Evolutionary conservation across 129 eudicot species (phyloP).

Genomic region (Heracleum sosnowskyi): DNA sequence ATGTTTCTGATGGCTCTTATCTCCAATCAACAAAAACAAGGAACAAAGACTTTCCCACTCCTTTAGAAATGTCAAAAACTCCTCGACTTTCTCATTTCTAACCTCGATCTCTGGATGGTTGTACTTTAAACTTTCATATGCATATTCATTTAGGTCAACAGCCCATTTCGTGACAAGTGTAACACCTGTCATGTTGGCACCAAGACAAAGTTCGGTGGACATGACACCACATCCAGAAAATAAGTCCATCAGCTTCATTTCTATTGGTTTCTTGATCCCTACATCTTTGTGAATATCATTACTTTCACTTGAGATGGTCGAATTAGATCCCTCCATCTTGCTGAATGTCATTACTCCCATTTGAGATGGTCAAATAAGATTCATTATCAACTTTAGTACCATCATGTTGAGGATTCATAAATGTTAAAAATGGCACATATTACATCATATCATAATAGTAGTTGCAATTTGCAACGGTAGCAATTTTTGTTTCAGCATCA

Average conservation of each 20-base stretch:
- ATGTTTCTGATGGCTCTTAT: conserved; percentile 19
- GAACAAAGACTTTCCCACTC: conserved; percentile 69
- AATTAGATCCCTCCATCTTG: conserved; percentile 31
- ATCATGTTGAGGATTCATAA: conserved; percentile 50
- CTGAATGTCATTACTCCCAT: conserved; percentile 28
- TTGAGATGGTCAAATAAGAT: conserved; percentile 54
- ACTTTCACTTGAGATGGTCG: conserved; percentile 53
- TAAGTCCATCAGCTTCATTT: conserved; percentile 48
- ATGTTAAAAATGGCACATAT: conserved; percentile 47
- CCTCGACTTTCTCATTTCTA: conserved; percentile 21
- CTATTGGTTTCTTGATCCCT: conserved; percentile 6
- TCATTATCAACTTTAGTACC: conserved; percentile 28
- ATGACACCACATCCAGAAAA: conserved; percentile 96
- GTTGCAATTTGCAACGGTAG: conserved; percentile 26
- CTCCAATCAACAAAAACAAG: conserved; percentile 16
- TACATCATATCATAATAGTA: conserved; percentile 66
- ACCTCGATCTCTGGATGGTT: conserved; percentile 74
- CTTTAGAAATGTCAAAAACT: conserved; percentile 40
- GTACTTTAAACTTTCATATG: conserved; percentile 53
- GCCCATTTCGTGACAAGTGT: conserved; percentile 93
- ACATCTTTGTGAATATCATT: conserved; percentile 20
- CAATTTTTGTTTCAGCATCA: conserved; percentile 12
- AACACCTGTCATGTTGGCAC: conserved; percentile 48
- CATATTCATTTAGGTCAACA: conserved; percentile 51
- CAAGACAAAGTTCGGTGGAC: conserved; percentile 94